Conservation (phyloP, 129 eudicot species). For the Centella asiatica region DNA sequence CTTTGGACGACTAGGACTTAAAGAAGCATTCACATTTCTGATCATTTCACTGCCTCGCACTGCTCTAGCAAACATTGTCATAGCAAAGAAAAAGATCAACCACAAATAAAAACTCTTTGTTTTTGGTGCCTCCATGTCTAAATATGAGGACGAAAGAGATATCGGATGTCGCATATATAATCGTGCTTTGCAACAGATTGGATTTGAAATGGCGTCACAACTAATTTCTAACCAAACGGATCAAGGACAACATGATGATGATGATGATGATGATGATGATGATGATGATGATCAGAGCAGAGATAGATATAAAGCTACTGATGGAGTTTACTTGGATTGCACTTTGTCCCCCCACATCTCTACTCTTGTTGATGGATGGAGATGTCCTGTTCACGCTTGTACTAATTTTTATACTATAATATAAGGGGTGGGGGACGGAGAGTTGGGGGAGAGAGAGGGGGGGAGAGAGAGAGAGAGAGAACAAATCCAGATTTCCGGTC, state of each 20-base stretch:
- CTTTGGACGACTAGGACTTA: not conserved
- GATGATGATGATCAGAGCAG: too few relatives aligned
- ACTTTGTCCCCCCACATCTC: constrained; percentile 6
- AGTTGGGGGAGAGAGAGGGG: too few relatives aligned
- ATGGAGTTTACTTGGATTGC: not conserved
- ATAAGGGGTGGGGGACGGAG: too few relatives aligned
- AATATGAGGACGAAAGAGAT: not conserved
- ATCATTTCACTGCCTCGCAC: not conserved
- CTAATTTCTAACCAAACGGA: too few relatives aligned
- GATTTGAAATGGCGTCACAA: not conserved
- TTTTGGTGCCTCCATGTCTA: not conserved
- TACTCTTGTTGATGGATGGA: not conserved
- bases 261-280: too few relatives aligned
- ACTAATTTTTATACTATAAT: too few relatives aligned
- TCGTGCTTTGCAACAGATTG: not conserved
- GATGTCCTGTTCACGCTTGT: constrained; percentile 7
- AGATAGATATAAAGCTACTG: not conserved
- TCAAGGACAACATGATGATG: too few relatives aligned
- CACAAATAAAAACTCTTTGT: not conserved
- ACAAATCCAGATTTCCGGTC: not conserved
- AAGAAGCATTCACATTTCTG: not conserved
- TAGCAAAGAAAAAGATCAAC: not conserved
- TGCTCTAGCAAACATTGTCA: not conserved
- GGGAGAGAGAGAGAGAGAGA: too few relatives aligned
- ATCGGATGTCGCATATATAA: too few relatives aligned